Conservation (phyloP, 371 early-diverging fungal genomes). For the Mucor indicus region DNA sequence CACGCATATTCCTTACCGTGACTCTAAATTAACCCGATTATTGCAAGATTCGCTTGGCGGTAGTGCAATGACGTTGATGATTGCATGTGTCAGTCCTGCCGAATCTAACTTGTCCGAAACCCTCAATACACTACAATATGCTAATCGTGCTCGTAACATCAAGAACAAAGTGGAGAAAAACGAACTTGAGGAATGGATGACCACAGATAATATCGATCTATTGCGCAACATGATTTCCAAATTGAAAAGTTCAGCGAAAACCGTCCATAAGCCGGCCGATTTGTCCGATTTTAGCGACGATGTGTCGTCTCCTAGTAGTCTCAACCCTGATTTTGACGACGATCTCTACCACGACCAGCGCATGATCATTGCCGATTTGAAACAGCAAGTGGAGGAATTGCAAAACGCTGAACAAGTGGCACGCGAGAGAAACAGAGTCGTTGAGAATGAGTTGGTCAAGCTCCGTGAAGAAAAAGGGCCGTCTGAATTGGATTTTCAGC, state of each 20-base stretch:
- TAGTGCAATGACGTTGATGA: conserved; percentile 88
- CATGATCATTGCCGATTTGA: conserved; percentile 33
- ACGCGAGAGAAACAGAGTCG: conserved; percentile 24
- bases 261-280: no score
- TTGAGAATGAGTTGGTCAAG: conserved; percentile 30
- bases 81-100: conserved; percentile 89
- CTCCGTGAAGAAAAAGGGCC: conserved; percentile 4
- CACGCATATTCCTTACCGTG: conserved; percentile 94
- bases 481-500: conserved; percentile 45
- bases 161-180: conserved; percentile 81
- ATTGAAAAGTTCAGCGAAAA: conserved; percentile 43
- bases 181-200: conserved; percentile 65
- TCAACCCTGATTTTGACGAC: conserved; percentile 25
- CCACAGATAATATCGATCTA: conserved; percentile 57
- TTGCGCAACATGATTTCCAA: conserved; percentile 53
- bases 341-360: conserved; percentile 36
- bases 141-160: conserved; percentile 87
- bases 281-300: conserved; percentile 13
- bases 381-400: conserved; percentile 39
- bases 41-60: conserved; percentile 97
- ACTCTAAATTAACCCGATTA: conserved; percentile 97
- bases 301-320: conserved; percentile 7
- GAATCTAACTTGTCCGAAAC: conserved; percentile 88
- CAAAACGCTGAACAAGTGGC: conserved; percentile 24
- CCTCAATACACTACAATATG: conserved; percentile 91